Base-by-base conservation (phyloP, 2,329 filamentous ascomycete genomes). In the Xylaria hypoxylon region DNA sequence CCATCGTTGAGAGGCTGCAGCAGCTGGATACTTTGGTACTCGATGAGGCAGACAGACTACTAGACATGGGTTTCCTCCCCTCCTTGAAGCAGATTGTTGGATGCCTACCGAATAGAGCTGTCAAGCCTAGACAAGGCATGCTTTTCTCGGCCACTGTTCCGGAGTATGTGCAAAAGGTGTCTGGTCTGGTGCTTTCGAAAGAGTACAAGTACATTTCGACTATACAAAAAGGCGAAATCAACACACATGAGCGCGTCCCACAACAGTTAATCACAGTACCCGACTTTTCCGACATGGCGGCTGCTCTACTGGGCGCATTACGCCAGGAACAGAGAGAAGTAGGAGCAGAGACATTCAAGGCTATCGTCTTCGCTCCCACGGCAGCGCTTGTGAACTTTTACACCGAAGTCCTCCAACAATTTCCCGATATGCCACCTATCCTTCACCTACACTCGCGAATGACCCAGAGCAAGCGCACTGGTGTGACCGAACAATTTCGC, bases 101-200 rank as follows among this genome's bases (percentile, higher is more conserved):
- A 70, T 86, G 89, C 11, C 83, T 96, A 3, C 92, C 92, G 0
- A 79, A 86, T 67, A 88, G 89, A 76, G 77, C 81, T 1, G 78
- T 84, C 58, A 85, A 88, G 31, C 83, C 89, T 64, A 80, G 87
- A 58, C 89, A 90, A 70, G 93, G 93, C 56, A 93, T 92, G 83
- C 88, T 96, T 52, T 97, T 96, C 83, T 94, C 90, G 3, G 93
- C 93, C 10, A 97, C 93, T 22, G 91, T 97, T 79, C 90, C 88
- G 44, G 86, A 87, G 26, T 93, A 95, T 76, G 91, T 97, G 59
- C 86, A 94, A 75, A 88, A 90, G 66, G 86, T 96, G 62, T 91
- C 94, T 44, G 84, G 86, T 45, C 77, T 86, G 51, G 92, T 90
- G 2, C 86, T 96, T 75, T 88, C 89, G 68, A 86, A 82, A 11